phyloP scores from a whole-genome alignment of 441 rosid species.

The Pelargonium australe region DNA sequence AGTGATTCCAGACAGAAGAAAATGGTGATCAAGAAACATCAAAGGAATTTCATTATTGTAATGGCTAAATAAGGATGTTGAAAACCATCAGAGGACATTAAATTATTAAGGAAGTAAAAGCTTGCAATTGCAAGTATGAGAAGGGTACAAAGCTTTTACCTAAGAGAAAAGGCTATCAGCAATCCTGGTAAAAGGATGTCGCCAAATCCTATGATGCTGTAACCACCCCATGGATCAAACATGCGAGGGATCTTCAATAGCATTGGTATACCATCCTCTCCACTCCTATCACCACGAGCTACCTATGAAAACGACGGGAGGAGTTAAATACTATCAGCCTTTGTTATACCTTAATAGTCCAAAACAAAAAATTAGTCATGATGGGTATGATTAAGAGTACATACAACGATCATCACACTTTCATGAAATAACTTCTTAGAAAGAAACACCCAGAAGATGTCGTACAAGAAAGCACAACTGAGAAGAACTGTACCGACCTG shows the following conservation, averaged over 20 bases:
- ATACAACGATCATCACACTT: constrained; percentile 92
- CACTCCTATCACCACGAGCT: constrained; percentile 74
- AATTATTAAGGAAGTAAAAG: neutral
- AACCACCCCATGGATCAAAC: constrained; percentile 86
- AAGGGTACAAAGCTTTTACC: constrained; percentile 33
- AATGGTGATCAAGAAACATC: no score
- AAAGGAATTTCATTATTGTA: no score
- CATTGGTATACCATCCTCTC: constrained; percentile 79
- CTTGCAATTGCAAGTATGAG: constrained; percentile 2
- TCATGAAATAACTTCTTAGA: constrained; percentile 78
- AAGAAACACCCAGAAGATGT: constrained; percentile 89
- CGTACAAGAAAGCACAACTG: constrained; percentile 80
- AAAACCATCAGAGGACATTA: no score
- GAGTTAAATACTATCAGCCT: no score
- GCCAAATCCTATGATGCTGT: constrained; percentile 72
- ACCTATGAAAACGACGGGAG: constrained; percentile 31
- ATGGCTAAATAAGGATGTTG: no score
- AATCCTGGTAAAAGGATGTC: constrained; percentile 70
- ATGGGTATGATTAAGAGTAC: constrained; percentile 16
- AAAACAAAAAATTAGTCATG: no score
- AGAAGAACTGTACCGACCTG: constrained; percentile 89
- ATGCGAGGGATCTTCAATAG: constrained; percentile 67
- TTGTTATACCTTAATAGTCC: no score
- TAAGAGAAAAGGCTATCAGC: constrained; percentile 57
- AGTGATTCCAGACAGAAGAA: no score